Percentiles rank a stretch among this genome's conserved stretches.
Conservation (phyloP, 805 yeast genomes). For the Hanseniaspora singularis region DNA sequence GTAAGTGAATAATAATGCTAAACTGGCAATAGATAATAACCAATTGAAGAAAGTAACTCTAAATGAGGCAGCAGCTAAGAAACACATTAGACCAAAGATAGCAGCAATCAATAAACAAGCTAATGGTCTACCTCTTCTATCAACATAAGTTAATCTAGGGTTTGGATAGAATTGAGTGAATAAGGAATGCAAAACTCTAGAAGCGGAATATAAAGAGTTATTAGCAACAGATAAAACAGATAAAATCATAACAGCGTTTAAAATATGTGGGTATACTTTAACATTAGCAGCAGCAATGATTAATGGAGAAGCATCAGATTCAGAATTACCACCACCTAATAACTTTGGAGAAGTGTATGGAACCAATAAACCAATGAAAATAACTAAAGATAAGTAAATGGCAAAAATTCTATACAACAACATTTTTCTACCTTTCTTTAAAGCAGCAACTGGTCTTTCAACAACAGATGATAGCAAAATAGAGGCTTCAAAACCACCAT, state of each 20-base stretch:
- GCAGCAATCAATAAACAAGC: conserved; percentile 43
- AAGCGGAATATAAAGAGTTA: conserved; percentile 64
- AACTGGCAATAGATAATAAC: conserved; percentile 51
- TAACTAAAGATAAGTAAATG: conserved; percentile 42
- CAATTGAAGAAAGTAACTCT: conserved; percentile 50
- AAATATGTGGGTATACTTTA: conserved; percentile 53
- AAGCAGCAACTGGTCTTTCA: conserved; percentile 36
- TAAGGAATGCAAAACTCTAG: conserved; percentile 50
- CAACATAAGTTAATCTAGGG: conserved; percentile 38
- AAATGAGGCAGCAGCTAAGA: conserved; percentile 50
- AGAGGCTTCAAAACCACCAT: conserved; percentile 50
- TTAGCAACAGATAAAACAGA: conserved; percentile 75
- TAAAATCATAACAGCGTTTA: conserved; percentile 65
- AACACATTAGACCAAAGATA: conserved; percentile 48
- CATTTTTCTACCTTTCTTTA: conserved; percentile 43
- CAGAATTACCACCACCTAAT: conserved; percentile 33
- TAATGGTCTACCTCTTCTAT: conserved; percentile 49
- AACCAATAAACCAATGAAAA: conserved; percentile 47
- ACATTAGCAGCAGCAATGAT: conserved; percentile 50
- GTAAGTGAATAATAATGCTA: conserved; percentile 56
- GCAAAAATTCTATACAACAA: conserved; percentile 43
- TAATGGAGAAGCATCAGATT: conserved; percentile 53
- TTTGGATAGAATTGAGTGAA: conserved; percentile 32
- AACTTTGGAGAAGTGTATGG: conserved; percentile 37
- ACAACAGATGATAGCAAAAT: conserved; percentile 41